Evolutionary conservation across 2,329 filamentous ascomycete species (phyloP).

Genomic region (Colletotrichum paranaense): DNA sequence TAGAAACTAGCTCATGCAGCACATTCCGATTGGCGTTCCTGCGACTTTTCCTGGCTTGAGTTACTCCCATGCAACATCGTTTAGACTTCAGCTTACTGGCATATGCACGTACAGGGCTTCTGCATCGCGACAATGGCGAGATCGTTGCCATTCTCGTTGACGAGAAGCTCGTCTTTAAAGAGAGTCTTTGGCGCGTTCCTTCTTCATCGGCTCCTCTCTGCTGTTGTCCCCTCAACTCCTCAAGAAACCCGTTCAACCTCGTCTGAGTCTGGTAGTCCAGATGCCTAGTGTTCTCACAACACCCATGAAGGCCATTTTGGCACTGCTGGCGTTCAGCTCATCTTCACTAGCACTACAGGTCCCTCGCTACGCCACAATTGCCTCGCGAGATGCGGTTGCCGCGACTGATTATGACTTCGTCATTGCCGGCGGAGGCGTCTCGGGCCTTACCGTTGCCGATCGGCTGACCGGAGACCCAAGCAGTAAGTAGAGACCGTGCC

Average conservation of each 20-base stretch:
- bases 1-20: not conserved
- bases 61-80: conserved; percentile 12
- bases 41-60: not conserved
- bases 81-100: conserved; percentile 5
- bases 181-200: not conserved
- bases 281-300: not conserved
- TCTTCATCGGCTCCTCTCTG: not conserved
- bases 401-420: conserved; percentile 15
- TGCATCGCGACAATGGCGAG: not conserved
- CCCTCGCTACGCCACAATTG: not conserved
- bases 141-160: not conserved
- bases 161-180: not conserved
- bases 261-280: not conserved
- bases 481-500: not conserved
- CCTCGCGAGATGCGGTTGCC: not conserved
- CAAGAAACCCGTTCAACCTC: not conserved
- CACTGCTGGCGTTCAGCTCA: not conserved
- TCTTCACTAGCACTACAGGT: not conserved
- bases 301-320: not conserved
- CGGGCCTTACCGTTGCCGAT: conserved; percentile 24
- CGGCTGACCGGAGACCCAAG: conserved; percentile 16
- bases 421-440: conserved; percentile 24
- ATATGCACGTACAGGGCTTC: conserved; percentile 10
- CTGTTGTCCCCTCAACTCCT: not conserved
- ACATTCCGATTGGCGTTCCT: conserved; percentile 16